These are phyloP conservation scores for Lavandula angustifolia DNA, from an alignment of 257 asterid species.

Conservation along the genomic window DNA sequence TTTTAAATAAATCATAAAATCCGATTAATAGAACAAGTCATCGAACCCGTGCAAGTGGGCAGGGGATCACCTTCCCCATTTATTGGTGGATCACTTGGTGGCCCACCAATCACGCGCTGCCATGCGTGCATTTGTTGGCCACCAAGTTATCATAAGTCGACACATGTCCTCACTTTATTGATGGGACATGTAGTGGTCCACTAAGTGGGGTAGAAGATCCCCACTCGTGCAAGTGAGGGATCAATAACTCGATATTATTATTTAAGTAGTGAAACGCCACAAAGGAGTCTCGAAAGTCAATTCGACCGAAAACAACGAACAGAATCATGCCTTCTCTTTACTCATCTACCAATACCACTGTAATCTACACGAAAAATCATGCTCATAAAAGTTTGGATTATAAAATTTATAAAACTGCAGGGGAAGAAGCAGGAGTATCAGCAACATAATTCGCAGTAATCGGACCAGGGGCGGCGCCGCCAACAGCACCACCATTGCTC, in stretches of 20 bases:
- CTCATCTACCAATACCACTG: constrained; percentile 6
- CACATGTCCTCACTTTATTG: too few species aligned
- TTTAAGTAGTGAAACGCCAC: constrained; percentile 6
- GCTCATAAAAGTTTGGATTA: not conserved
- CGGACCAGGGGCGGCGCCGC: constrained; percentile 46
- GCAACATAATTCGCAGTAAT: constrained; percentile 21
- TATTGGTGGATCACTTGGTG: too few species aligned
- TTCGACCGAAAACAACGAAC: constrained; percentile 21
- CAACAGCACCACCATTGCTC: constrained; percentile 51
- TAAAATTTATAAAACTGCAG: constrained; percentile 13
- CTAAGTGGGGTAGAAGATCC: too few species aligned
- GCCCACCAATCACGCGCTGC: too few species aligned
- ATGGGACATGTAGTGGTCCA: too few species aligned
- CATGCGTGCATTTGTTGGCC: too few species aligned
- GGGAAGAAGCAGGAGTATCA: constrained; percentile 39
- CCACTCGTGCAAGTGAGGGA: too few species aligned
- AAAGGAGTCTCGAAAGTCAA: constrained; percentile 16
- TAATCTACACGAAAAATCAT: constrained; percentile 20
- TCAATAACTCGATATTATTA: not conserved
- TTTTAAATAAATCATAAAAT: too few species aligned
- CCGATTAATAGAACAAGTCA: too few species aligned
- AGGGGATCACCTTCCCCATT: too few species aligned
- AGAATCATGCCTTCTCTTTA: constrained; percentile 23
- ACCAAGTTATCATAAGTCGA: too few species aligned
- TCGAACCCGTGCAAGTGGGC: too few species aligned